Evolutionary conservation across 768 basidiomycete species (phyloP).

Genomic region (Obba rivulosa): DNA sequence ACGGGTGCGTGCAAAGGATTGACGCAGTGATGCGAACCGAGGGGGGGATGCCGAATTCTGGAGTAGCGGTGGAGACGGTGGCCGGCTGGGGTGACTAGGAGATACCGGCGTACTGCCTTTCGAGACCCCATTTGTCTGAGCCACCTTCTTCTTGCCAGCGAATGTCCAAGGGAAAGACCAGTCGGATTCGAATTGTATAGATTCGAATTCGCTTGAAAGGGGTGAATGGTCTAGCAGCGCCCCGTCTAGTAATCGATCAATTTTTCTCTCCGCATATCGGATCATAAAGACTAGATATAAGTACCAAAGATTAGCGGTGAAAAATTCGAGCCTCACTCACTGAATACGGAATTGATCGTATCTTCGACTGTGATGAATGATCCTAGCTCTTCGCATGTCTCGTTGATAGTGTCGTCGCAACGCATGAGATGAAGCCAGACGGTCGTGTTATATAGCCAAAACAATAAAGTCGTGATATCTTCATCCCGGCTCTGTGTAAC

Average conservation of each 20-base stretch:
- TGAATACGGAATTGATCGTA: conserved; percentile 91
- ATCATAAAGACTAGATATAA: conserved; percentile 79
- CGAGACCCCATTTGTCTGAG: conserved; percentile 16
- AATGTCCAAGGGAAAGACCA: conserved; percentile 89
- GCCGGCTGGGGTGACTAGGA: conserved; percentile 40
- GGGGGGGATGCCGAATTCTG: conserved; percentile 44
- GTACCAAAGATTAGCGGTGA: background rate
- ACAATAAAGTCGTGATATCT: conserved; percentile 80
- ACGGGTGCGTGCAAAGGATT: background rate
- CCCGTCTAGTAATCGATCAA: conserved; percentile 81
- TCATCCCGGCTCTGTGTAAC: conserved; percentile 79
- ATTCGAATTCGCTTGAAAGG: conserved; percentile 70
- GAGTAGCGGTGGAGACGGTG: conserved; percentile 49
- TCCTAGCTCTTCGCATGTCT: conserved; percentile 77
- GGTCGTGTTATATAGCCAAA: conserved; percentile 93
- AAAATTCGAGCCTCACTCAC: conserved; percentile 35
- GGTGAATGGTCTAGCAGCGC: conserved; percentile 81
- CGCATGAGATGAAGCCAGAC: conserved; percentile 88
- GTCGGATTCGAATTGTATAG: conserved; percentile 91
- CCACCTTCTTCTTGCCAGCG: conserved; percentile 51
- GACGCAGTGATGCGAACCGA: conserved; percentile 34
- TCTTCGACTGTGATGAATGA: conserved; percentile 86
- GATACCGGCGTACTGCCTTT: conserved; percentile 27
- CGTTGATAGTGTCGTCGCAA: conserved; percentile 73
- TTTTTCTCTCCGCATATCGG: conserved; percentile 81